A percentile compares a stretch with the other conserved stretches of the same genome.
phyloP scores from a whole-genome alignment of 2,329 filamentous ascomycete genomes.

The Eutypa lata region DNA sequence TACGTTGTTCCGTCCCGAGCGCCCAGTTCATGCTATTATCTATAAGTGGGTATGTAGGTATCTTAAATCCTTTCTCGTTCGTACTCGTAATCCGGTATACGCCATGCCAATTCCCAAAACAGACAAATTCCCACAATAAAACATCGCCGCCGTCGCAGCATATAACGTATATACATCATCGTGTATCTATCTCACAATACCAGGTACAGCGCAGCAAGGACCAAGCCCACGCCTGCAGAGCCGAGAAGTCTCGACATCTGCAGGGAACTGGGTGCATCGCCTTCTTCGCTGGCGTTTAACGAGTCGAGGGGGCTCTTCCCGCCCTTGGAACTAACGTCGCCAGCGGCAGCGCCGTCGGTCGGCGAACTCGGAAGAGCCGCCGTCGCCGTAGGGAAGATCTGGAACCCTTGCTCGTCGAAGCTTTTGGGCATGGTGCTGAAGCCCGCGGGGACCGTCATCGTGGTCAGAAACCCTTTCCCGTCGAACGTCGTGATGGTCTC shows the following conservation, averaged over 20 bases:
- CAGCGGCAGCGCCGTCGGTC: not conserved
- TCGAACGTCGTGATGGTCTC: conserved; percentile 44
- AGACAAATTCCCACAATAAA: not conserved
- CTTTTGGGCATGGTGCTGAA: conserved; percentile 32
- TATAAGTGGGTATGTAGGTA: no score
- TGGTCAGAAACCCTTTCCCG: conserved; percentile 46
- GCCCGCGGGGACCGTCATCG: conserved; percentile 36
- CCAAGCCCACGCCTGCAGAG: not conserved
- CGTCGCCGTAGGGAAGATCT: conserved; percentile 29
- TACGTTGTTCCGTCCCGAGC: no score
- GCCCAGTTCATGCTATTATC: no score
- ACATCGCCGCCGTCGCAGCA: not conserved
- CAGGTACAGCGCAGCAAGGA: not conserved
- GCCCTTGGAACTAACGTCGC: not conserved
- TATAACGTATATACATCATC: not conserved
- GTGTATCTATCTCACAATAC: not conserved
- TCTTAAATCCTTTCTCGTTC: no score
- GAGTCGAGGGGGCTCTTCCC: not conserved
- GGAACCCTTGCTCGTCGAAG: conserved; percentile 44
- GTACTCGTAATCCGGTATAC: not conserved
- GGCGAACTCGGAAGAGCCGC: not conserved
- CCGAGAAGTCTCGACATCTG: not conserved
- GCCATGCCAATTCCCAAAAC: not conserved
- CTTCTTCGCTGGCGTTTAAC: not conserved
- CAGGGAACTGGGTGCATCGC: not conserved